Percentiles rank a stretch among this genome's conserved stretches.
Evolutionary conservation across 768 basidiomycete genomes (phyloP).

Genomic region (Pilatotrama ljubarskyi): DNA sequence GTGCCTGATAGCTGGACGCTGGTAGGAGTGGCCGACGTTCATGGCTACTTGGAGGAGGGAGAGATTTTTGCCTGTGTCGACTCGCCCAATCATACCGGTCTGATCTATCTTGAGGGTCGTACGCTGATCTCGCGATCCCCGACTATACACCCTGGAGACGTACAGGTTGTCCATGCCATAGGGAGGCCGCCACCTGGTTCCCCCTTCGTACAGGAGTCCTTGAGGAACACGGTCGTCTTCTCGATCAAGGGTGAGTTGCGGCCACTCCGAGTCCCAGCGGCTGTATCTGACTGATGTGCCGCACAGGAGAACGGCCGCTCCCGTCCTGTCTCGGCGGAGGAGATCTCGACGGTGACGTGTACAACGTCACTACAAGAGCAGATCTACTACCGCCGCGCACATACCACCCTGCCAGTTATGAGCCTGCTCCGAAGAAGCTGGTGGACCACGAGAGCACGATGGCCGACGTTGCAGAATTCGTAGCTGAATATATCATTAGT

Average conservation of each 20-base stretch:
- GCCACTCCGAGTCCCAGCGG: too few species aligned
- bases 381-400: conserved; percentile 30
- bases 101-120: conserved; percentile 52
- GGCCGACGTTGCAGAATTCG: conserved; percentile 66
- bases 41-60: conserved; percentile 48
- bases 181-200: conserved; percentile 56
- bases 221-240: conserved; percentile 68
- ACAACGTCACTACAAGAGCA: conserved; percentile 27
- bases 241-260: conserved; percentile 51
- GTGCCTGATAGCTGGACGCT: conserved; percentile 63
- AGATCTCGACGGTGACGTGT: conserved; percentile 54
- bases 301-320: conserved; percentile 56
- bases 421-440: conserved; percentile 45
- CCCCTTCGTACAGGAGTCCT: conserved; percentile 50
- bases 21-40: conserved; percentile 72
- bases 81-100: conserved; percentile 35
- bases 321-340: conserved; percentile 68
- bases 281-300: neutral
- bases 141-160: conserved; percentile 68
- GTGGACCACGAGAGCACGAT: conserved; percentile 54
- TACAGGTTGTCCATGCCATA: conserved; percentile 60
- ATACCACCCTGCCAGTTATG: conserved; percentile 48
- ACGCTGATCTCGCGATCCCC: conserved; percentile 64
- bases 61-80: conserved; percentile 65
- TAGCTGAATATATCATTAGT: conserved; percentile 66